phyloP scores from a whole-genome alignment of 164 flowering plant genomes.

The Magnolia kwangsiensis region DNA sequence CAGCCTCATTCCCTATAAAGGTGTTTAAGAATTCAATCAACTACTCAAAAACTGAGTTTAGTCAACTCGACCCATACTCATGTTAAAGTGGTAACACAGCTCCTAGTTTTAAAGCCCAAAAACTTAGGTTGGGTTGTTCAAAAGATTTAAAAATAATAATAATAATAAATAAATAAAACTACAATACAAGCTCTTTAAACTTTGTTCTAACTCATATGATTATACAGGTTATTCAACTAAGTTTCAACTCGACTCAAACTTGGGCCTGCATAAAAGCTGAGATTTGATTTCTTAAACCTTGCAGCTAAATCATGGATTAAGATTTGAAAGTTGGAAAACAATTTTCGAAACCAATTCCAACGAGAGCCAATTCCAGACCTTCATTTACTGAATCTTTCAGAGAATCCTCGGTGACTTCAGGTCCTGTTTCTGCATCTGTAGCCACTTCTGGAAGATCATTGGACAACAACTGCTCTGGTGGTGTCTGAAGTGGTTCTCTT shows the following conservation, averaged over 20 bases:
- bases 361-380: background rate
- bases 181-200: too few species aligned
- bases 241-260: too few species aligned
- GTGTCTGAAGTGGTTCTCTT: slow-evolving; percentile 36
- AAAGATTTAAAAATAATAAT: too few species aligned
- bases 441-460: slow-evolving; percentile 39
- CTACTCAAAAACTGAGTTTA: background rate
- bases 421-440: slow-evolving; percentile 32
- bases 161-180: too few species aligned
- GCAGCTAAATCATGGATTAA: too few species aligned
- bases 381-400: slow-evolving; percentile 5
- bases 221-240: too few species aligned
- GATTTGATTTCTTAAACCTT: too few species aligned
- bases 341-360: too few species aligned
- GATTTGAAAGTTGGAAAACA: too few species aligned
- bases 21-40: background rate
- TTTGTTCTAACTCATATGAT: too few species aligned
- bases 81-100: background rate
- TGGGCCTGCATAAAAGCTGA: too few species aligned
- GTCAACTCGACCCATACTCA: background rate
- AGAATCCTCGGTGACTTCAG: slow-evolving; percentile 5
- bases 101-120: background rate
- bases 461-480: slow-evolving; percentile 38
- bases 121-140: background rate
- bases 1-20: background rate